A percentile compares a stretch with the other conserved stretches of the same genome.
phyloP scores from a whole-genome alignment of 1,139 yeast species.

The Scheffersomyces titani region DNA sequence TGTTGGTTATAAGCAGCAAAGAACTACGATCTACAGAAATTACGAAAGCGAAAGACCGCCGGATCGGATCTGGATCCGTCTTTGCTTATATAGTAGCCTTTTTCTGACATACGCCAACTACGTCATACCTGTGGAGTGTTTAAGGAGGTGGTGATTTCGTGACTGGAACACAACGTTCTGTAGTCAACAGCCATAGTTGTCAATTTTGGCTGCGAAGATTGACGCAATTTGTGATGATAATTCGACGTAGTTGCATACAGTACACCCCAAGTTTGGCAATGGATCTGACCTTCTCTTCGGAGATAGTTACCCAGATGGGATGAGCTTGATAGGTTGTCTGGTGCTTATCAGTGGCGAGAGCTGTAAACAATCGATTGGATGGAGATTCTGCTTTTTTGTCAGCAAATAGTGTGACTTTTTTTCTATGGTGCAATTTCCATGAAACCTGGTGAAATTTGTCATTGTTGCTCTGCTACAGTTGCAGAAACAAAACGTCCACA shows the following conservation, averaged over 20 bases:
- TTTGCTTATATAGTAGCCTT: not conserved
- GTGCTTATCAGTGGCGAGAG: not conserved
- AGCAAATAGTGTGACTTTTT: not conserved
- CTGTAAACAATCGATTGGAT: not conserved
- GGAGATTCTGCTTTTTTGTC: not conserved
- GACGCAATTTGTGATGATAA: not conserved
- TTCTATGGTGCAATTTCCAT: not conserved
- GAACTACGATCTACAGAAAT: not conserved
- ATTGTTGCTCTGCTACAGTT: not conserved
- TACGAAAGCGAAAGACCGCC: not conserved
- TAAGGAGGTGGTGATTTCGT: not conserved
- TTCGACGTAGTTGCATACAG: not conserved
- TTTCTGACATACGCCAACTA: not conserved
- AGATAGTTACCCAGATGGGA: not conserved
- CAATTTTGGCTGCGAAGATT: not conserved
- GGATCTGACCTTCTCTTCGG: not conserved
- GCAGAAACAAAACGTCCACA: not conserved
- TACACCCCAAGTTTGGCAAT: not conserved
- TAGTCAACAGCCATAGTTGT: constrained; percentile 1
- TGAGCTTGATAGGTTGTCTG: not conserved
- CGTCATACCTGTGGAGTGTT: not conserved
- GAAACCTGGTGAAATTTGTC: not conserved
- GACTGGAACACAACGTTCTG: not conserved
- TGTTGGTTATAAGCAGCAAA: not conserved
- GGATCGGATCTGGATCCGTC: not conserved